Evolutionary conservation across 192 early-diverging fungal genomes (phyloP), one percentile per base, ranked within the genome.

Genomic region (Backusella westeae): DNA sequence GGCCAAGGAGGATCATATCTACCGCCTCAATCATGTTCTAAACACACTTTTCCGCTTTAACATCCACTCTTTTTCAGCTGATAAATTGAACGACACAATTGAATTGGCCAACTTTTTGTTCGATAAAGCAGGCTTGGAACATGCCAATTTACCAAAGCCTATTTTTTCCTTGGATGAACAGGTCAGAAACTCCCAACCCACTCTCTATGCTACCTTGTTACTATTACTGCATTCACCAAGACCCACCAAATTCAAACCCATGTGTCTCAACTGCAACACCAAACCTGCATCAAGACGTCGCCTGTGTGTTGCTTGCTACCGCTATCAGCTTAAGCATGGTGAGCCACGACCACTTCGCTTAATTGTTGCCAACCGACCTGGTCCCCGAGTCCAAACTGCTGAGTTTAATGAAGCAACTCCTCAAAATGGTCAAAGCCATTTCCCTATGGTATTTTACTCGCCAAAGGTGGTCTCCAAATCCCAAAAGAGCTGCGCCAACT

Each of bases 11-110:
- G 80, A 81, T 66, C 76, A 77, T 21, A 71, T 81, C 14, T 81
- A 78, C 36, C 72, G 80, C 15, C 46, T 81, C 12, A 81, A 81
- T 29, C 73, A 81, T 72, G 76, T 78, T 34, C 65, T 81, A 6
- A 81, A 81, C 41, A 74, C 73, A 29, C 76, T 81, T 14, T 81
- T 81, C 32, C 76, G 80, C 6, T 81, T 81, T 46, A 77, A 75
- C 38, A 29, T 81, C n/a, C 73, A 77, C 44, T 23, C 67, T 9
- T 78, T 81, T 67, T 69, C 75, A 52, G 23, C 41, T 8, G 34
- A 38, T 17, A 68, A 79, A 44, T 23, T 79, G 9, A 53, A 65
- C 10, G 17, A 49, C 9, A 38, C 78, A 4, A 49, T 79, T 10
- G 67, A 68, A 34, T 35, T 79, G 6, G 67, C 78, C 34, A 69